Evolutionary conservation across 2,329 filamentous ascomycete genomes (phyloP), one percentile per base, ranked within the genome.

Genomic region (Laburnicola sp.): DNA sequence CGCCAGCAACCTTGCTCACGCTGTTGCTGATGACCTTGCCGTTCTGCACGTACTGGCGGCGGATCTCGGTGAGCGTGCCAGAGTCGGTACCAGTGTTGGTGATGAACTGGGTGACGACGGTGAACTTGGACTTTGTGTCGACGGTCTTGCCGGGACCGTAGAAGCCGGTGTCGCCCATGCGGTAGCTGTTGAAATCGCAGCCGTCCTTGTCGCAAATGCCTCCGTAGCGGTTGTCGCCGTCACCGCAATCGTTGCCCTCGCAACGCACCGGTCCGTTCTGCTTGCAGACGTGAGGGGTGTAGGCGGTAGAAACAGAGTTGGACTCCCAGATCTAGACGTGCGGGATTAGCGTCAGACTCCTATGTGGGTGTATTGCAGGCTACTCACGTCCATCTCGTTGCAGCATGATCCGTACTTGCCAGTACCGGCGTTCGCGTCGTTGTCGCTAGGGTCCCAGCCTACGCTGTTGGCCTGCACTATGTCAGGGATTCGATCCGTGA

Each of bases 111-210:
- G 78, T 78, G 3, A 78, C 69, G 40, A 81, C 77, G 2, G 71
- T 73, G 53, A 74, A 66, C 31, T 62, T 59, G 49, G 63, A 62
- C 48, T 51, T 64, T 6, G 70, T 74, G 53, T 74, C 69, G 42
- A 74, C 60, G 32, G 64, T 71, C 67, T 76, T 76, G 58, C 76
- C 75, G 2, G 76, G 70, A 32, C 84, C 85, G 73, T 81, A 86
- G 76, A 85, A 87, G 65, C 64, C 72, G 49, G 73, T 74, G 74
- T 84, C 77, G 55, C 85, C 85, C 75, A 81, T 75, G 63, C 84
- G 83, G 78, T 80, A 87, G 34, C 79, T 68, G 80, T 87, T 87
- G 80, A 86, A 86, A 69, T 86, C 84, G 65, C 85, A 87, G 35
- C 84, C 84, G 60, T 86, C 82, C 43, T 81, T 80, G 63, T 87